Percentiles rank a stretch among this genome's conserved stretches.
These are phyloP conservation scores for Claviceps humidiphila DNA, from an alignment of 2,329 filamentous ascomycete genomes.

Conservation along the genomic window DNA sequence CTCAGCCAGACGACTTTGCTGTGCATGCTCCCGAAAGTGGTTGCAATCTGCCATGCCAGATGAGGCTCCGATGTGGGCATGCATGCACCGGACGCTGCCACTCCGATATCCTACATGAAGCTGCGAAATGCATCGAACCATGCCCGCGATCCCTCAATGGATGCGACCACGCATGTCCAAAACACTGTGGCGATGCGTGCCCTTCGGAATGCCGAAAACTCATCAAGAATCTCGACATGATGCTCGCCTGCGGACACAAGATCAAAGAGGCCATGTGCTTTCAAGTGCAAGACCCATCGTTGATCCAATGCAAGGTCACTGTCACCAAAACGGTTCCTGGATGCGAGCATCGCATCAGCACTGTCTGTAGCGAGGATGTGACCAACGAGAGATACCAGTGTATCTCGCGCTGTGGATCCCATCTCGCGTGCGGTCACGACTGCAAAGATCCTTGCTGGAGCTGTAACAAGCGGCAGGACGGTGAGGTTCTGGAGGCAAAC, in stretches of 20 bases:
- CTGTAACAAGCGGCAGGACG: conserved; percentile 30
- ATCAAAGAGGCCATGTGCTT: conserved; percentile 19
- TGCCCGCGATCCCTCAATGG: conserved; percentile 28
- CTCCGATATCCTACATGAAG: conserved; percentile 31
- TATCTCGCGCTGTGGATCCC: conserved; percentile 27
- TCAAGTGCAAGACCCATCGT: conserved; percentile 27
- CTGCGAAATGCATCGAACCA: conserved; percentile 29
- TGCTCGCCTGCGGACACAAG: background rate
- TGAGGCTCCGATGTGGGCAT: conserved; percentile 35
- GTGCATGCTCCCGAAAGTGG: conserved; percentile 48
- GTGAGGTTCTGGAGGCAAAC: conserved; percentile 15
- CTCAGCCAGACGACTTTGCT: conserved; percentile 43
- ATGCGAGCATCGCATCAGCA: conserved; percentile 39
- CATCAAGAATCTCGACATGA: background rate
- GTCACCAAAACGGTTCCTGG: conserved; percentile 36
- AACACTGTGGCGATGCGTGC: background rate
- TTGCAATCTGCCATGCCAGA: conserved; percentile 37
- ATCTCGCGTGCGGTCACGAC: conserved; percentile 43
- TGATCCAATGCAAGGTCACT: conserved; percentile 32
- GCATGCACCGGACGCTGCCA: conserved; percentile 33
- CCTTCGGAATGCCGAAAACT: background rate
- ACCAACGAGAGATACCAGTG: conserved; percentile 30
- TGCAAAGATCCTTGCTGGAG: conserved; percentile 35
- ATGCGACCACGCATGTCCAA: conserved; percentile 20
- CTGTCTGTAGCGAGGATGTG: conserved; percentile 38